Evolutionary conservation across 768 basidiomycete species (phyloP).

Genomic region (Russula emetica): DNA sequence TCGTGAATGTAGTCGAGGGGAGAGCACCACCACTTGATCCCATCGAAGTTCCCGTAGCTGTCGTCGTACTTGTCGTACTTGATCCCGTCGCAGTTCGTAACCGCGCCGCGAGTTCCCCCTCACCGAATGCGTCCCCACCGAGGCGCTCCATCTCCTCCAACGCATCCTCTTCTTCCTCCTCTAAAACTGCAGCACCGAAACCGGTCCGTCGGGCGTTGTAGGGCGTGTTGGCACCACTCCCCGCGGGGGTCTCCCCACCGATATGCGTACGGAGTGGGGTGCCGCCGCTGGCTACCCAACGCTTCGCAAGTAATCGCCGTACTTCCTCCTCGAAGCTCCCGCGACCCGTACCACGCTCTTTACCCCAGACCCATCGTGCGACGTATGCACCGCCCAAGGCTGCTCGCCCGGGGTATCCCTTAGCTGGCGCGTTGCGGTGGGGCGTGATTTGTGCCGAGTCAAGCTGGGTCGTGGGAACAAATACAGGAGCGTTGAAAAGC

Average conservation of each 20-base stretch:
- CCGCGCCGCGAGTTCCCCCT: conserved; percentile 42
- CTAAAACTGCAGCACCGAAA: conserved; percentile 49
- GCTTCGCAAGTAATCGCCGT: conserved; percentile 60
- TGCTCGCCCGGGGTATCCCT: conserved; percentile 64
- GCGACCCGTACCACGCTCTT: conserved; percentile 49
- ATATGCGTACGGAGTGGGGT: conserved; percentile 56
- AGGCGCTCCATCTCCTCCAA: conserved; percentile 52
- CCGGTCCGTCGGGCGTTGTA: conserved; percentile 51
- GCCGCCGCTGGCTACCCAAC: conserved; percentile 68
- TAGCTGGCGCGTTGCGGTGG: conserved; percentile 70
- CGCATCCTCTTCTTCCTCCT: conserved; percentile 78
- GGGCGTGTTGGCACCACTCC: conserved; percentile 67
- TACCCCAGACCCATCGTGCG: conserved; percentile 84
- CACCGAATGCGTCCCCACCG: conserved; percentile 38
- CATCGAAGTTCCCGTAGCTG: conserved; percentile 39
- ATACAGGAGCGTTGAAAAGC: conserved; percentile 77
- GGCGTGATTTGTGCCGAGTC: conserved; percentile 69
- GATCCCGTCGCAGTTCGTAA: conserved; percentile 55
- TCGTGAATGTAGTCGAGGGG: conserved; percentile 54
- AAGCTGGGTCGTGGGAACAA: conserved; percentile 68
- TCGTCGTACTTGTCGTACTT: conserved; percentile 33
- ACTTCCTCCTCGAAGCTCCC: conserved; percentile 80
- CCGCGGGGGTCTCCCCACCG: conserved; percentile 39
- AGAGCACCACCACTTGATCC: conserved; percentile 18
- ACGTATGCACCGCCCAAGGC: conserved; percentile 73